phyloP scores from a whole-genome alignment of 805 yeast genomes.

The Monosporozyma servazzii region DNA sequence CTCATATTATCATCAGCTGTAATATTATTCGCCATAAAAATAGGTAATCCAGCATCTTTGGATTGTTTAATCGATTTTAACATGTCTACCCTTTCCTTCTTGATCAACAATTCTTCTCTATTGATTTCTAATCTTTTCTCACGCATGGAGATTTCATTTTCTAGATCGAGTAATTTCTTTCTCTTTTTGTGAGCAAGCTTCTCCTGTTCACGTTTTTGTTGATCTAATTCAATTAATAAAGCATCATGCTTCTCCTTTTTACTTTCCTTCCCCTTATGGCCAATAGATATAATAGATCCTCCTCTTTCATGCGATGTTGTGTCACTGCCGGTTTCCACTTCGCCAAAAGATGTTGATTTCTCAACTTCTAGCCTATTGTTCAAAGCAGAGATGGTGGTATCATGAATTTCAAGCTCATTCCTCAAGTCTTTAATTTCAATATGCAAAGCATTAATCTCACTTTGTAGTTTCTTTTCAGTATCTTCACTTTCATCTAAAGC shows the following conservation, averaged over 20 bases:
- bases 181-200: constrained; percentile 16
- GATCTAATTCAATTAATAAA: constrained; percentile 5
- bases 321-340: background rate
- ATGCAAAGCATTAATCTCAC: constrained; percentile 26
- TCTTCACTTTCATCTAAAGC: constrained; percentile 34
- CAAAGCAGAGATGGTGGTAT: constrained; percentile 25
- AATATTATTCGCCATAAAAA: background rate
- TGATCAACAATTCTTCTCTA: constrained; percentile 28
- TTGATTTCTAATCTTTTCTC: constrained; percentile 29
- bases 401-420: constrained; percentile 31
- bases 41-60: background rate
- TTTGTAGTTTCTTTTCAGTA: constrained; percentile 23
- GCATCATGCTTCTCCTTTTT: background rate
- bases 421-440: constrained; percentile 11
- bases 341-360: constrained; percentile 12
- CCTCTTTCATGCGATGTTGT: background rate
- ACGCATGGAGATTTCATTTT: constrained; percentile 29
- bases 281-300: constrained; percentile 22
- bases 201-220: constrained; percentile 26
- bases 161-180: constrained; percentile 24
- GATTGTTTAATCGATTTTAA: constrained; percentile 13
- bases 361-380: constrained; percentile 19
- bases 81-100: constrained; percentile 25
- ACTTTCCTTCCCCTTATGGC: constrained; percentile 7
- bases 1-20: background rate